Evolutionary conservation across 2,329 filamentous ascomycete species (phyloP), one percentile per base, ranked within the genome.

Genomic region (Ilyonectria destructans): DNA sequence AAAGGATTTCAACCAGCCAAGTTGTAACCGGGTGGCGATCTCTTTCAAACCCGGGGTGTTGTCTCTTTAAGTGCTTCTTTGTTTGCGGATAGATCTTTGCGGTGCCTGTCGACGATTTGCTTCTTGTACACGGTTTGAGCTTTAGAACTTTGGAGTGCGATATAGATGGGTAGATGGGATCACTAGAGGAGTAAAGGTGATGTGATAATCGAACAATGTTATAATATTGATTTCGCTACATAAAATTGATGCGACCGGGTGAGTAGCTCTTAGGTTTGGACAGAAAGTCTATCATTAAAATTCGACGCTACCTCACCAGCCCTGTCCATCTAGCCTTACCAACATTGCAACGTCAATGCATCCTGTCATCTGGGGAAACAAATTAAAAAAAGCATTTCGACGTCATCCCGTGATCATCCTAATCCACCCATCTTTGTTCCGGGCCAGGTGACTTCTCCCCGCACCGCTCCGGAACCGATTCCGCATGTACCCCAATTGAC

Each of bases 1-100:
- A 60, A 70, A 23, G 73, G 37, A 0, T 52, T 58, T 21, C 33
- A 10, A 15, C n/a, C 19, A 5, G 33, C 73, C 0, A 75, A 73
- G 29, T 43, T 75, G 29, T 63, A 29, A 63, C 19, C 15, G 8
- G n/a, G 3, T 6, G 40, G 17, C 7, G 8, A n/a, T 6, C 7
- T 43, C 1, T n/a, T 8, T 5, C 15, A 43, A 43, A 5, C 15
- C 15, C 8, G 7, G 6, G 40, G 15, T 4, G 40, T 19, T 6
- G 15, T 43, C 17, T 43, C 15, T 19, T 17, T 8, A 17, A 19
- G 40, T 17, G 17, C n/a, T n/a, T 43, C 3, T n/a, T 43, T 15
- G 4, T 43, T 8, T 15, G 40, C 1, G 6, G 3, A 2, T 40
- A 15, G 37, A 3, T 15, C 37, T 40, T 40, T 15, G 40, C 17